Base-by-base conservation (phyloP, 2,329 filamentous ascomycete genomes). In the Fusarium floridanum region DNA sequence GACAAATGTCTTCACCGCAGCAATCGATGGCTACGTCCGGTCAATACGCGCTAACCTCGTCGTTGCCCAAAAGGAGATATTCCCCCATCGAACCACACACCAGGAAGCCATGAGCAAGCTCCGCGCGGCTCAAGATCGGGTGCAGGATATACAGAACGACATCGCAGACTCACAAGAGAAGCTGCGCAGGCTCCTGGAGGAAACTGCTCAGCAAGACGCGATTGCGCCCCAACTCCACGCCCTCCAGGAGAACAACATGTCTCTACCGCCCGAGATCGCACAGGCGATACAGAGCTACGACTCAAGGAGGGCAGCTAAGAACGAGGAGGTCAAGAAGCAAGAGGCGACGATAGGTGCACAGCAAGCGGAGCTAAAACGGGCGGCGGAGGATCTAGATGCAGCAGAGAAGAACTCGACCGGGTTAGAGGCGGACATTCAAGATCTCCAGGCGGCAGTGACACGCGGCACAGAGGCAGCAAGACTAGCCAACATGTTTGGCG, bases 221-320 rank as follows among this genome's bases (percentile, higher is more conserved):
- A 63, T 79, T 29, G 75, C 76, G 10, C 77, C 77, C 6, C 77
- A 79, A 29, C 73, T 79, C 7, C 77, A 77, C 11, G 77, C 77
- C 9, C 76, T 79, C 1, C 77, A 77, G 50, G 77, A 79, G 32
- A 77, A 79, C 39, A 78, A 78, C 37, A 78, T 78, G 74, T 64
- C 74, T 11, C 63, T 79, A 10, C 77, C 77, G 1, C 77, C 75
- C 4, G 77, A 79, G 56, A 79, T 79, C 56, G 77, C 77, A 17
- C 70, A 79, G 59, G 77, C 77, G 11, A 79, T 79, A 61, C 71
- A 76, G 10, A 75, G 68, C 61, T 79, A 79, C 45, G 76, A 79
- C 27, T 74, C 73, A 4, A 70, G 75, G 17, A 66, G 77, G 41
- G 73, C 77, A 17, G 76, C 76, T 4, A 79, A 78, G 62, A 74